Percentiles rank a stretch among this genome's conserved stretches.
These are phyloP conservation scores for Monosporascus sp. DNA, from an alignment of 2,329 filamentous ascomycete genomes.

Conservation along the genomic window DNA sequence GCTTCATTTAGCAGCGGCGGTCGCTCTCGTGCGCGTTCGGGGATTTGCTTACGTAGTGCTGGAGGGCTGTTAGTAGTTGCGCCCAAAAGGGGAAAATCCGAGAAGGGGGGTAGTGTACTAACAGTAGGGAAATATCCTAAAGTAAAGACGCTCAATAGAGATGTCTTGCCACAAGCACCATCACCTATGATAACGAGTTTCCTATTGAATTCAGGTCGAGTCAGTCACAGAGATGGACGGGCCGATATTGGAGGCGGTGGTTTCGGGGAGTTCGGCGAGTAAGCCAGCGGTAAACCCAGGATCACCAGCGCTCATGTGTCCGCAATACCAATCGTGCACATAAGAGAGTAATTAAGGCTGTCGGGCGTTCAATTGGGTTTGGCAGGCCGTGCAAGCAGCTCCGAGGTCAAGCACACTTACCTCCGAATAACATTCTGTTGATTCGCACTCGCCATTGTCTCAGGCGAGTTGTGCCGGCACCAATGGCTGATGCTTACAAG, in stretches of 20 bases:
- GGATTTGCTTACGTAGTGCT: conserved; percentile 53
- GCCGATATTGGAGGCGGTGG: background rate
- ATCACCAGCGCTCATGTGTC: too few species aligned
- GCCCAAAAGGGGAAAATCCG: conserved; percentile 1
- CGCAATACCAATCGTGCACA: too few species aligned
- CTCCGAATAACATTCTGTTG: conserved; percentile 40
- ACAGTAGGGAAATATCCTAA: conserved; percentile 97
- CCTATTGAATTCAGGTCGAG: conserved; percentile 8
- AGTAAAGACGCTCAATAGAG: conserved; percentile 94
- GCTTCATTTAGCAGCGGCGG: conserved; percentile 9
- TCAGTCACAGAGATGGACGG: background rate
- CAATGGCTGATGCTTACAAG: conserved; percentile 9
- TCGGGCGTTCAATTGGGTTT: too few species aligned
- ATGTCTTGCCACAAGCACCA: conserved; percentile 97
- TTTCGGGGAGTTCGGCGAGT: background rate
- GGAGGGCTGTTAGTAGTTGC: conserved; percentile 21
- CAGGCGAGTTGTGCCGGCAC: conserved; percentile 10
- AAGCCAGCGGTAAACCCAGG: too few species aligned
- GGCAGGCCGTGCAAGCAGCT: background rate
- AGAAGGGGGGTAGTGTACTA: conserved; percentile 39
- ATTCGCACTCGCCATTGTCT: conserved; percentile 27
- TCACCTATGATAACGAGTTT: conserved; percentile 32
- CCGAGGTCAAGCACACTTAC: conserved; percentile 19
- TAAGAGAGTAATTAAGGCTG: too few species aligned
- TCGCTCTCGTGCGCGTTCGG: conserved; percentile 3